These are phyloP conservation scores for Zelopaecilomyces penicillatus DNA, from an alignment of 2,329 filamentous ascomycete genomes.

Conservation along the genomic window DNA sequence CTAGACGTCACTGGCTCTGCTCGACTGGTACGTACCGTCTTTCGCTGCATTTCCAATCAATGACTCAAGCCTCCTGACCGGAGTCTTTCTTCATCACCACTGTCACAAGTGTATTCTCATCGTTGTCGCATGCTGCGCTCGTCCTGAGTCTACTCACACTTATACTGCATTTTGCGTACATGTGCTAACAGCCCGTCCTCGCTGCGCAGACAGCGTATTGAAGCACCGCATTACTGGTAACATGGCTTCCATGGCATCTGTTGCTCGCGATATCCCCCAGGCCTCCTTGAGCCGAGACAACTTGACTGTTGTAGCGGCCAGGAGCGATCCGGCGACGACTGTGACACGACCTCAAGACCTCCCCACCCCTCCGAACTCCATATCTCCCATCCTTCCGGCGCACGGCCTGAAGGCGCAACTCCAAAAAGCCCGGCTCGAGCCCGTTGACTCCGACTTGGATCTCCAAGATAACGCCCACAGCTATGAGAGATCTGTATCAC, in stretches of 20 bases:
- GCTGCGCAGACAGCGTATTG: conserved; percentile 32
- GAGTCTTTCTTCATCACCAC: neutral
- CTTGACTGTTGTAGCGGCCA: conserved; percentile 64
- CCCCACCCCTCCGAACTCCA: conserved; percentile 89
- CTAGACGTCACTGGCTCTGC: conserved; percentile 16
- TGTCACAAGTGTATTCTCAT: neutral
- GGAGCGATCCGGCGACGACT: conserved; percentile 50
- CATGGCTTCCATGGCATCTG: conserved; percentile 59
- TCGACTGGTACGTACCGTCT: conserved; percentile 24
- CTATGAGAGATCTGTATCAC: conserved; percentile 32
- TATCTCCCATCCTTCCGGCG: conserved; percentile 78
- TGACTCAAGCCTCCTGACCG: neutral
- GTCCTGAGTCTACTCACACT: conserved; percentile 1
- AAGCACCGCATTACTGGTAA: conserved; percentile 37
- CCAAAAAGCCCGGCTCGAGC: conserved; percentile 49
- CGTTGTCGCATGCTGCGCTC: neutral
- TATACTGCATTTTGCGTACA: conserved; percentile 2
- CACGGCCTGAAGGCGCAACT: conserved; percentile 67
- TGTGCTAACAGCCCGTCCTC: conserved; percentile 2
- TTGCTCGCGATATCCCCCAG: conserved; percentile 60
- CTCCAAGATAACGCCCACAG: conserved; percentile 52
- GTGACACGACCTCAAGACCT: conserved; percentile 57
- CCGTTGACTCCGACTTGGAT: conserved; percentile 80
- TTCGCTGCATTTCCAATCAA: conserved; percentile 15
- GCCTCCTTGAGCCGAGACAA: conserved; percentile 56